Evolutionary conservation across 768 basidiomycete genomes (phyloP).

Genomic region (Pulveroboletus sp.): DNA sequence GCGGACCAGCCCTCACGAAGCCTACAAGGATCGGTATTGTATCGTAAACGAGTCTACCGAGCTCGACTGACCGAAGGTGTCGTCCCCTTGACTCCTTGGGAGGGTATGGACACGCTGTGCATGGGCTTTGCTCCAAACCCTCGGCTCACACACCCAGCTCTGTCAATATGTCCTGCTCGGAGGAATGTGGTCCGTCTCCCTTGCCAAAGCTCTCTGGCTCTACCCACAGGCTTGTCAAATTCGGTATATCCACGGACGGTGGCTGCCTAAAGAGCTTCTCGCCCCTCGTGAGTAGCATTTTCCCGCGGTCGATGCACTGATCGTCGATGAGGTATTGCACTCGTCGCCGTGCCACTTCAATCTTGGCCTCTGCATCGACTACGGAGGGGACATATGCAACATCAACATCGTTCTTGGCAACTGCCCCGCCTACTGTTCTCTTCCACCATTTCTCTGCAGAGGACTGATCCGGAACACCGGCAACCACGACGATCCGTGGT

Average conservation of each 20-base stretch:
- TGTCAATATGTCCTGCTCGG: constrained; percentile 19
- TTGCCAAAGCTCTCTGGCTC: constrained; percentile 3
- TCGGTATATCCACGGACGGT: constrained; percentile 11
- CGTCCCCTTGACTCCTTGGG: background rate
- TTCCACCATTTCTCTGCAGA: constrained; percentile 24
- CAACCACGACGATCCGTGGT: constrained; percentile 22
- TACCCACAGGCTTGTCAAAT: constrained; percentile 7
- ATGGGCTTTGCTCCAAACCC: background rate
- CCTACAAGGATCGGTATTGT: no score
- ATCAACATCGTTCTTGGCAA: constrained; percentile 2
- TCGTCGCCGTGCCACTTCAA: background rate
- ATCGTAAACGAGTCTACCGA: no score
- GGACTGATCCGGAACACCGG: constrained; percentile 11
- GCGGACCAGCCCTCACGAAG: no score
- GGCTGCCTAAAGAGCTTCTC: constrained; percentile 14
- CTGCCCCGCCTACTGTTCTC: background rate
- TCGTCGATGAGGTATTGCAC: constrained; percentile 16
- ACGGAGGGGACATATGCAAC: constrained; percentile 9
- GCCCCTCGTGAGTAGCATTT: constrained; percentile 1
- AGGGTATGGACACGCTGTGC: background rate
- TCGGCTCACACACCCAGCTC: constrained; percentile 17
- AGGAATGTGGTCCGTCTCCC: background rate
- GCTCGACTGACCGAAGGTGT: background rate
- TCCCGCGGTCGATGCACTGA: constrained; percentile 21
- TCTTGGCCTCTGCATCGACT: background rate